Base-by-base conservation (phyloP, 108 stramenopile genomes). In the Fragilaria crotonensis region DNA sequence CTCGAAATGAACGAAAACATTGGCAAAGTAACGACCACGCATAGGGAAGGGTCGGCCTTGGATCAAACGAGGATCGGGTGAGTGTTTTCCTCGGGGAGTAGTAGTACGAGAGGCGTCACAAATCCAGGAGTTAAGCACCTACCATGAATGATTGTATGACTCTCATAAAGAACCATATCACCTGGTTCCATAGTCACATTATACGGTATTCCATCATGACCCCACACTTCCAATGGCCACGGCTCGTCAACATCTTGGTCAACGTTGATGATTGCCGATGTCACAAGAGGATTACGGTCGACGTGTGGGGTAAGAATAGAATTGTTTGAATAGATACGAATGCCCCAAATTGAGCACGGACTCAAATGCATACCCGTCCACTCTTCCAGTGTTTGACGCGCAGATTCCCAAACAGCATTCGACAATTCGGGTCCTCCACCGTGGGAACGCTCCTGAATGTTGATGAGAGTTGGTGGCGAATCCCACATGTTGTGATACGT, bases 271-370 rank as follows among this genome's bases (percentile, higher is more conserved):
- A 96, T 95, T 20, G 78, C 88, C 25, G 87, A 89, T 27, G 74
- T 82, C 11, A 95, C 74, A 22, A 94, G 68, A 26, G 96, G 88
- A 32, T 78, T 72, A 31, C 88, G 76, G 57, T 96, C 96, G 4
- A 95, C 94, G 58, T 96, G 95, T 14, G 87, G 82, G 18, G 89
- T 84, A 21, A 96, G 63, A 27, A 93, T 69, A 33, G 73, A 58
- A 1, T 76, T 84, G 30, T 76, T 66, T 26, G 68, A 76, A 69
- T 96, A 96, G 2, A 83, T 33, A 33, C 94, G 72, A 25, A 93
- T 70, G 5, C 92, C 95, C 62, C 90, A 92, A 27, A 85, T 53
- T 0, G 85, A 76, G 1, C 80, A 80, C 2, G 79, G 79, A 18
- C 66, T 57, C 5, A 80, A 47, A 32, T 77, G 71, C 25, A 57